phyloP scores from a whole-genome alignment of 192 early-diverging fungal genomes.

The Geosiphon pyriformis region DNA sequence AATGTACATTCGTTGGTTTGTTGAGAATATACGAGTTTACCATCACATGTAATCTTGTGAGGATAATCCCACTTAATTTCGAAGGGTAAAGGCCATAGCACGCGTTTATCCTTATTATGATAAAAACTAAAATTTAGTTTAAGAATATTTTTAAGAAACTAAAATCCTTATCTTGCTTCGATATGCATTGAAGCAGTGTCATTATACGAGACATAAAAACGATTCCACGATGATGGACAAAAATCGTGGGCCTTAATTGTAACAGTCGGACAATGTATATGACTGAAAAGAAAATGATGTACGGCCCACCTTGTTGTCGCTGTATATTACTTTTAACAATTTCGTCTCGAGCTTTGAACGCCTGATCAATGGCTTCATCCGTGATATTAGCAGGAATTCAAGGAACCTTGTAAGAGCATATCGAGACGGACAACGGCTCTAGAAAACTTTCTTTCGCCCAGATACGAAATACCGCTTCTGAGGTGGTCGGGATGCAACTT shows the following conservation, averaged over 20 bases:
- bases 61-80: not conserved
- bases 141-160: too few relatives aligned
- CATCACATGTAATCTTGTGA: not conserved
- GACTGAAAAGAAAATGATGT: too few relatives aligned
- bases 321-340: too few relatives aligned
- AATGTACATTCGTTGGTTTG: not conserved
- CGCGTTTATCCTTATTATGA: too few relatives aligned
- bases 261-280: too few relatives aligned
- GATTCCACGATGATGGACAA: not conserved
- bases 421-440: not conserved
- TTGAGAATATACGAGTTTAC: not conserved
- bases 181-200: not conserved
- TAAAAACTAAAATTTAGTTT: too few relatives aligned
- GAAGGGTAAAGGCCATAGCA: too few relatives aligned
- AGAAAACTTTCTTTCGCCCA: not conserved
- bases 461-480: too few relatives aligned
- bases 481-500: too few relatives aligned
- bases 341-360: not conserved
- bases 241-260: too few relatives aligned
- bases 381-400: conserved; percentile 1
- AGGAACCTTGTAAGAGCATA: not conserved
- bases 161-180: too few relatives aligned
- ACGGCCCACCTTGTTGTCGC: too few relatives aligned
- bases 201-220: not conserved
- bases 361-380: not conserved